Percentiles rank a stretch among this genome's conserved stretches.
Conservation (phyloP, 1,284 basidiomycete species). For the Spongiforma sp. region DNA sequence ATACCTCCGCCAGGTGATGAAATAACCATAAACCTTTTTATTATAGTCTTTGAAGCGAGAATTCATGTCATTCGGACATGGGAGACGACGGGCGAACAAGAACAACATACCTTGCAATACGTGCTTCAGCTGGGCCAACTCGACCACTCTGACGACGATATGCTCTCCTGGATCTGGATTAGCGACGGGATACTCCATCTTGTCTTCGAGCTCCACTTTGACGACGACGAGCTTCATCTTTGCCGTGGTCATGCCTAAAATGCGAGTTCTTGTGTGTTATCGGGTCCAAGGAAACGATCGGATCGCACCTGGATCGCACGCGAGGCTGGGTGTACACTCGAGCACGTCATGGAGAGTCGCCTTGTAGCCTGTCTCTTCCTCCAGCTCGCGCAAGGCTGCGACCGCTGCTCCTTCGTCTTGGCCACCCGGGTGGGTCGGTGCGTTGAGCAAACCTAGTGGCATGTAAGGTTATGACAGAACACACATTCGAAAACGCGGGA, state of each 20-base stretch:
- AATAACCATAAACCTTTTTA: slow-evolving; percentile 49
- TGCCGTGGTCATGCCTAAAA: slow-evolving; percentile 81
- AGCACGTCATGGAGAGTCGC: slow-evolving; percentile 57
- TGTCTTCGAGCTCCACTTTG: slow-evolving; percentile 62
- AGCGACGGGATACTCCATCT: slow-evolving; percentile 63
- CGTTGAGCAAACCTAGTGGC: slow-evolving; percentile 75
- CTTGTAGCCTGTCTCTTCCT: slow-evolving; percentile 91
- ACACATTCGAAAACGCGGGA: no score
- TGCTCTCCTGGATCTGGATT: slow-evolving; percentile 84
- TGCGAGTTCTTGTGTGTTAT: no score
- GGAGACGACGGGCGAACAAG: background rate
- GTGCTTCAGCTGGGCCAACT: slow-evolving; percentile 63
- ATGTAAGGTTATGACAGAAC: background rate
- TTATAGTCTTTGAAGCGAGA: slow-evolving; percentile 60
- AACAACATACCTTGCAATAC: slow-evolving; percentile 65
- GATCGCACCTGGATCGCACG: slow-evolving; percentile 73
- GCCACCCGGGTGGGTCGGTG: slow-evolving; percentile 40
- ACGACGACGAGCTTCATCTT: slow-evolving; percentile 81
- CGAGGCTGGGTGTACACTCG: slow-evolving; percentile 72
- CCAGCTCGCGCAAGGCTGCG: slow-evolving; percentile 84
- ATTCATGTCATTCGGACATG: background rate
- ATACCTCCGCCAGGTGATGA: background rate
- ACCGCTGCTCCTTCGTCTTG: slow-evolving; percentile 69
- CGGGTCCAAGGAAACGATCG: no score
- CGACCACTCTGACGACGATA: slow-evolving; percentile 77